Evolutionary conservation across 495 filamentous ascomycete genomes (phyloP).

Genomic region (Tricharina praecox): DNA sequence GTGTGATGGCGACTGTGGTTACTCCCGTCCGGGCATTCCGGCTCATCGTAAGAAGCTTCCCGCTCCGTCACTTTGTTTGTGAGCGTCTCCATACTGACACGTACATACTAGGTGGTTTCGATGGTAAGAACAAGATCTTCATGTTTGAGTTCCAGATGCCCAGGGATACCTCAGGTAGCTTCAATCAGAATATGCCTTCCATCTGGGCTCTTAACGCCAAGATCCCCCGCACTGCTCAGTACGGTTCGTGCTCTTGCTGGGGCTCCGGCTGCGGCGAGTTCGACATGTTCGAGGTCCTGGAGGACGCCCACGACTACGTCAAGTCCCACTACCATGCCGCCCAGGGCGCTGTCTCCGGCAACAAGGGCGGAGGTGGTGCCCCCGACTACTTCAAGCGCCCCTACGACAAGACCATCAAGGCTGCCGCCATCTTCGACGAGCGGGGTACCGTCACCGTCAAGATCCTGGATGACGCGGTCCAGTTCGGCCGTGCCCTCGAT

Average conservation of each 20-base stretch:
- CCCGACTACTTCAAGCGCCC: slow-evolving; percentile 51
- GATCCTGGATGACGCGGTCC: slow-evolving; percentile 2
- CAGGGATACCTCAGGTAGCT: slow-evolving; percentile 28
- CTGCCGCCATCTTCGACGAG: slow-evolving; percentile 40
- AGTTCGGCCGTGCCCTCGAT: background rate
- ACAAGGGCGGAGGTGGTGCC: slow-evolving; percentile 33
- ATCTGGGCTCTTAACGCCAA: slow-evolving; percentile 56
- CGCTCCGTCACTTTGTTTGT: slow-evolving; percentile 2
- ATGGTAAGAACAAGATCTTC: slow-evolving; percentile 44
- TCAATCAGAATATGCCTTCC: slow-evolving; percentile 43
- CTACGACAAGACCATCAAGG: slow-evolving; percentile 34
- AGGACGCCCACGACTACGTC: slow-evolving; percentile 29
- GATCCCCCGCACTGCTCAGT: slow-evolving; percentile 50
- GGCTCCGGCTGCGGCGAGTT: slow-evolving; percentile 51
- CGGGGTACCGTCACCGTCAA: slow-evolving; percentile 10
- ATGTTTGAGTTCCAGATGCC: slow-evolving; percentile 56
- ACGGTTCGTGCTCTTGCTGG: slow-evolving; percentile 51
- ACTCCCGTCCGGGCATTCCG: slow-evolving; percentile 38
- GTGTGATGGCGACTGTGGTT: slow-evolving; percentile 43
- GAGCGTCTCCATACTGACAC: slow-evolving; percentile 12
- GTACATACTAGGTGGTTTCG: slow-evolving; percentile 42
- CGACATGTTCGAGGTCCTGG: slow-evolving; percentile 52
- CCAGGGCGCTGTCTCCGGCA: slow-evolving; percentile 25
- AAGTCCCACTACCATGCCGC: slow-evolving; percentile 47
- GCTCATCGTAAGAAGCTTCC: slow-evolving; percentile 39